Evolutionary conservation across 345 rosid genomes (phyloP), one percentile per base, ranked within the genome.

Genomic region (Noccaea caerulescens): DNA sequence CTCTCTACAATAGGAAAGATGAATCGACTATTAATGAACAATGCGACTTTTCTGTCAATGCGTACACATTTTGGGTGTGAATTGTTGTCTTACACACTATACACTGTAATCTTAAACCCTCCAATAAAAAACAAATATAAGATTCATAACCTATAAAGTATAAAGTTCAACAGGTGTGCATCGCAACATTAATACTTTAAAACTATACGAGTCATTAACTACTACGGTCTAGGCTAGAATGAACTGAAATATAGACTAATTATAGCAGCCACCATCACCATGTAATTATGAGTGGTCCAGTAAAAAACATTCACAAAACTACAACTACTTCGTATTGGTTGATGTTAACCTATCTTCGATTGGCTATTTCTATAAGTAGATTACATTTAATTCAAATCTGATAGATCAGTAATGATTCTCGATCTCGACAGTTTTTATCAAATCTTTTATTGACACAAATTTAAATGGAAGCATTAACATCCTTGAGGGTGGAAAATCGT

Each of bases 1-100:
- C 50, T 52, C 78, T 50, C 71, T 57, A 33, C 32, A 14, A 60
- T 37, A 68, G 33, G 4, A 75, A 75, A 68, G 16, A 54, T 61
- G 36, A 58, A 73, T 45, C 43, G 56, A 43, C 73, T 44, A 75
- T 60, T 34, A 67, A 60, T 60, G 78, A 75, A 60, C 58, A 72
- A 46, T 45, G 71, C 34, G 78, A 68, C 73, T 60, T 74, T 60
- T 45, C 36, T 54, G 50, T 32, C 58, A 2, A 52, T 25, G 73
- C 12, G 20, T 49, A 49, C 66, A 73, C 72, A 67, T 58, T 58
- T 23, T 66, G 33, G 68, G 55, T 53, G 49, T 68, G 51, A 61
- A 45, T 8, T 8, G 50, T 8, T 8, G 50, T 68, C 79, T 16
- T 75, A 6, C 64, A 74, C 56, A 66, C 71, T 1, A 25, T 49